Evolutionary conservation across 345 rosid genomes (phyloP).

Genomic region (Bruguiera gymnorhiza): DNA sequence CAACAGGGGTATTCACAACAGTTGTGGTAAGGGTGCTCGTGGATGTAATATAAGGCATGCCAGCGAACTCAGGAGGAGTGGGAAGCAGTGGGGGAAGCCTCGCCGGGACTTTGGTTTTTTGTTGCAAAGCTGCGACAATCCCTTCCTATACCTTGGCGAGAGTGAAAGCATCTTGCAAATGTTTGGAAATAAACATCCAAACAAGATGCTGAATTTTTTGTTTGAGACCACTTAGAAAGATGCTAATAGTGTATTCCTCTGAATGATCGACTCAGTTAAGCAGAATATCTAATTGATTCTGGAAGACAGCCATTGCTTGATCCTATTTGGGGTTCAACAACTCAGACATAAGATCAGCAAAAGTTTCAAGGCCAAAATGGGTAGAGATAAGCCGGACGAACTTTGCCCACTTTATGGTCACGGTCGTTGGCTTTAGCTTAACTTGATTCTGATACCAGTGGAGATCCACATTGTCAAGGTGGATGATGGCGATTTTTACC

Average conservation of each 20-base stretch:
- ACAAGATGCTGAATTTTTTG: neutral
- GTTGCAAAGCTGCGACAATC: too few species aligned
- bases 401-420: neutral
- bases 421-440: too few species aligned
- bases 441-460: too few species aligned
- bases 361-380: neutral
- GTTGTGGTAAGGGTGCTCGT: too few species aligned
- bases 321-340: neutral
- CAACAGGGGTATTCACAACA: too few species aligned
- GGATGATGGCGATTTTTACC: too few species aligned
- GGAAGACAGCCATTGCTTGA: neutral
- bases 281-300: neutral
- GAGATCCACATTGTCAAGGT: too few species aligned
- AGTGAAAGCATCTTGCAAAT: neutral
- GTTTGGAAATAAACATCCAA: neutral
- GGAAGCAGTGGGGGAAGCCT: too few species aligned
- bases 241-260: neutral
- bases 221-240: neutral
- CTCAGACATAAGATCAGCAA: neutral
- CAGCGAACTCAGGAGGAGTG: too few species aligned
- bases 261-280: neutral
- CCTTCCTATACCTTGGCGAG: neutral
- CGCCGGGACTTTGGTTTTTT: too few species aligned
- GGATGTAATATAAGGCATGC: too few species aligned
- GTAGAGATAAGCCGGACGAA: neutral